A percentile compares a stretch with the other conserved stretches of the same genome.
Evolutionary conservation across 2,329 filamentous ascomycete species (phyloP).

Genomic region (Thermothelomyces thermophilus): DNA sequence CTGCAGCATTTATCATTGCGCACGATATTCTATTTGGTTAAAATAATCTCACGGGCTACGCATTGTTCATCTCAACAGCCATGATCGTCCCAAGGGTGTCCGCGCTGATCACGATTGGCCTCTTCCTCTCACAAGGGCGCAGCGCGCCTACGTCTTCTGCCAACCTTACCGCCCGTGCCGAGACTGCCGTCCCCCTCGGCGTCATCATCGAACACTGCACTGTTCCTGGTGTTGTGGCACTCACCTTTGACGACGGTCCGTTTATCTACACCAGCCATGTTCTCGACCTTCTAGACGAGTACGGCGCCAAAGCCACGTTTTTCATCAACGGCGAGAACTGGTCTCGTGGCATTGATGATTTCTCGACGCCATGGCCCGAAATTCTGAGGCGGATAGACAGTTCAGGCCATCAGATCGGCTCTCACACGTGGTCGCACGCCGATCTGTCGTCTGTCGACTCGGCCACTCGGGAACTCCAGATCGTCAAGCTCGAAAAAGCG

Average conservation of each 20-base stretch:
- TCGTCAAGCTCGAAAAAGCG: constrained; percentile 29
- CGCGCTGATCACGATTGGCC: constrained; percentile 6
- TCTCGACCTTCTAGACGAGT: constrained; percentile 30
- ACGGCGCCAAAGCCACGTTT: constrained; percentile 31
- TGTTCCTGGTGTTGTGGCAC: constrained; percentile 29
- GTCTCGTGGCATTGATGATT: constrained; percentile 27
- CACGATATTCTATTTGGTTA: neutral
- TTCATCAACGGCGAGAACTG: constrained; percentile 32
- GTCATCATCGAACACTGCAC: constrained; percentile 24
- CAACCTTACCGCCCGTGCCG: constrained; percentile 6
- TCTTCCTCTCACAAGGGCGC: constrained; percentile 9
- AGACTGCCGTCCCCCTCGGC: constrained; percentile 13
- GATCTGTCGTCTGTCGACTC: constrained; percentile 27
- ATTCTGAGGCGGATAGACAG: constrained; percentile 27
- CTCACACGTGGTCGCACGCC: constrained; percentile 33
- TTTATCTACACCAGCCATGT: constrained; percentile 29
- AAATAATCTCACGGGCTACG: neutral
- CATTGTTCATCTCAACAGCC: neutral
- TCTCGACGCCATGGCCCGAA: constrained; percentile 21
- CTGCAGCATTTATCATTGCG: neutral
- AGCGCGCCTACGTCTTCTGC: constrained; percentile 1
- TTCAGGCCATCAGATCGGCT: constrained; percentile 34
- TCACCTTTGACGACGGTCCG: constrained; percentile 35
- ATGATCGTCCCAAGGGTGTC: neutral
- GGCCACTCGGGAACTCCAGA: constrained; percentile 24